phyloP scores from a whole-genome alignment of 1,284 basidiomycete genomes.

The Trichosporon faecale region DNA sequence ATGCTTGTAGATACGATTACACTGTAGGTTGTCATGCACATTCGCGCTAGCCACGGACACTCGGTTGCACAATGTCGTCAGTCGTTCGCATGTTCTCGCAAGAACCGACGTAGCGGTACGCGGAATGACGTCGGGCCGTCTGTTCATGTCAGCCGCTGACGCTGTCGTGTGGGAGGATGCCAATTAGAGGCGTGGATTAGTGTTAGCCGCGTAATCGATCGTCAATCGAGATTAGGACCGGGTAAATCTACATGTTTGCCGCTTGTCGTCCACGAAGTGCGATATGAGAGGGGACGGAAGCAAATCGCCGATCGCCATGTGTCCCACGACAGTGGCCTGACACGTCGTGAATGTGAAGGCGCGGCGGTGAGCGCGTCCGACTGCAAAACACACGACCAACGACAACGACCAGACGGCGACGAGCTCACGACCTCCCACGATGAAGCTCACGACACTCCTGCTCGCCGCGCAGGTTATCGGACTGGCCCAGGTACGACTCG shows the following conservation, averaged over 20 bases:
- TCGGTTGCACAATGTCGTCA: neutral
- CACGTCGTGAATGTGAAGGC: neutral
- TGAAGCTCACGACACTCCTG: slow-evolving; percentile 6
- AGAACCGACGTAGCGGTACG: neutral
- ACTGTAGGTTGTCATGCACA: slow-evolving; percentile 4
- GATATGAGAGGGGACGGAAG: neutral
- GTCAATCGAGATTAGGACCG: neutral
- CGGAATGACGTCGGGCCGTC: neutral
- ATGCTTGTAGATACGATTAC: slow-evolving; percentile 4
- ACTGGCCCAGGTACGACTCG: neutral
- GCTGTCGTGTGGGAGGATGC: neutral
- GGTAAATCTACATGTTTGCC: neutral
- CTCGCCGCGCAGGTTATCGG: neutral
- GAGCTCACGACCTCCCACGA: neutral
- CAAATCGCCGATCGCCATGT: slow-evolving; percentile 7
- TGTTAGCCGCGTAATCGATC: neutral
- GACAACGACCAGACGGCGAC: neutral
- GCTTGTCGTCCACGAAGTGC: neutral
- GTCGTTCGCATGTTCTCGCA: neutral
- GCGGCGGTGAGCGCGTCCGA: neutral
- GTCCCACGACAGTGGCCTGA: neutral
- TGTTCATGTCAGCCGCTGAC: neutral
- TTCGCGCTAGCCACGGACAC: neutral
- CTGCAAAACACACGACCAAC: neutral
- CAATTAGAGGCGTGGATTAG: neutral